These are phyloP conservation scores for Apiospora arundinis DNA, from an alignment of 2,329 filamentous ascomycete genomes.

Conservation along the genomic window DNA sequence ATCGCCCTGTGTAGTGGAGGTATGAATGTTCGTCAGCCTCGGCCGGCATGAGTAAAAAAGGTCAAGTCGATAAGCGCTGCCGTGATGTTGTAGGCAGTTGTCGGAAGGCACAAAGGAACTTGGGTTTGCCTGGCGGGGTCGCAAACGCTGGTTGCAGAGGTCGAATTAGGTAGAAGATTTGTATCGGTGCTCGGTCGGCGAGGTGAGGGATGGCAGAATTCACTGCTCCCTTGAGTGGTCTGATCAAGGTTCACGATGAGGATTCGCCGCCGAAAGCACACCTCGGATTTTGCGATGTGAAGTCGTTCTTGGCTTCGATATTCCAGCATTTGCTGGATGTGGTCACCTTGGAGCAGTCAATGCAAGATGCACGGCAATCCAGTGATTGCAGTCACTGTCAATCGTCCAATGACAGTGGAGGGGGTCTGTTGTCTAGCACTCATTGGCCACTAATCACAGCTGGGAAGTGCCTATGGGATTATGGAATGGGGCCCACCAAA, in stretches of 20 bases:
- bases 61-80: slow-evolving; percentile 16
- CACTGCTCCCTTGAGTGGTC: background rate
- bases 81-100: slow-evolving; percentile 13
- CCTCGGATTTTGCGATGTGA: slow-evolving; percentile 5
- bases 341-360: background rate
- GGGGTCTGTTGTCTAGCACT: slow-evolving; percentile 12
- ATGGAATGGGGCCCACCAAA: background rate
- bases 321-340: slow-evolving; percentile 4
- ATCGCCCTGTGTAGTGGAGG: slow-evolving; percentile 48
- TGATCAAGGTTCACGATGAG: background rate
- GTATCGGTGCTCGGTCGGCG: background rate
- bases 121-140: slow-evolving; percentile 24
- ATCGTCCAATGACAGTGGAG: slow-evolving; percentile 8
- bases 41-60: slow-evolving; percentile 49
- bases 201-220: slow-evolving; percentile 17
- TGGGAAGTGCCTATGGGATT: background rate
- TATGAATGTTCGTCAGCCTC: slow-evolving; percentile 48
- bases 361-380: slow-evolving; percentile 15
- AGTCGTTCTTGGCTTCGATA: background rate
- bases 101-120: slow-evolving; percentile 24
- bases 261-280: background rate
- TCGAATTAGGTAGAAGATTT: background rate
- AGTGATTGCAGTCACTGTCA: background rate
- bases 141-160: slow-evolving; percentile 11
- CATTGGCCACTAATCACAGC: background rate